Evolutionary conservation across 495 filamentous ascomycete species (phyloP).

Genomic region (Annulohypoxylon stygium): DNA sequence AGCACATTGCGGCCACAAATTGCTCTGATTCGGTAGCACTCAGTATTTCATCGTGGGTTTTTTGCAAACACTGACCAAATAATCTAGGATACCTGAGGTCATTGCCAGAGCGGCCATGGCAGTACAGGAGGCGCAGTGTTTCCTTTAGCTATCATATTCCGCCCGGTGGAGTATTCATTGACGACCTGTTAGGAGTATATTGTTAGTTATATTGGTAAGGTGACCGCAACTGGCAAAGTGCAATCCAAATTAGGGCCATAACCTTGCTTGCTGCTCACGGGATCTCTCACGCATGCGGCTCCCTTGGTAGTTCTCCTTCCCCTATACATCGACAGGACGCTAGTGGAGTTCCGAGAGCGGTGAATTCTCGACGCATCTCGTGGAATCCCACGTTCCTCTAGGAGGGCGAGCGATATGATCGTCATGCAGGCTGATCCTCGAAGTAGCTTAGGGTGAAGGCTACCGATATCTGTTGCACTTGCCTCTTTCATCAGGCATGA

Average conservation of each 20-base stretch:
- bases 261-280: constrained; percentile 28
- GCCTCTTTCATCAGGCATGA: constrained; percentile 25
- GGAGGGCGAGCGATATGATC: constrained; percentile 22
- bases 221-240: constrained; percentile 21
- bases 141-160: constrained; percentile 12
- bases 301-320: constrained; percentile 9
- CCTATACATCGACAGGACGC: constrained; percentile 19
- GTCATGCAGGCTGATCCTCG: constrained; percentile 32
- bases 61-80: constrained; percentile 4
- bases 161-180: constrained; percentile 11
- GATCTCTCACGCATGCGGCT: constrained; percentile 37
- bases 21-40: constrained; percentile 18
- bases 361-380: constrained; percentile 29
- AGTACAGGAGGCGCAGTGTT: constrained; percentile 32
- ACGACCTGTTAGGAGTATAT: not conserved
- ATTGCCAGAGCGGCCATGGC: constrained; percentile 16
- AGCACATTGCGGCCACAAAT: constrained; percentile 4
- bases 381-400: constrained; percentile 21
- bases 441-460: constrained; percentile 29
- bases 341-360: constrained; percentile 16
- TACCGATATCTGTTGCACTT: constrained; percentile 23
- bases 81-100: constrained; percentile 4
- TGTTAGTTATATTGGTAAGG: not conserved
- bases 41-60: constrained; percentile 8
- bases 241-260: constrained; percentile 1